Percentiles rank a stretch among this genome's conserved stretches.
Conservation (phyloP, 2,329 filamentous ascomycete genomes). For the Pezicula carpinea region DNA sequence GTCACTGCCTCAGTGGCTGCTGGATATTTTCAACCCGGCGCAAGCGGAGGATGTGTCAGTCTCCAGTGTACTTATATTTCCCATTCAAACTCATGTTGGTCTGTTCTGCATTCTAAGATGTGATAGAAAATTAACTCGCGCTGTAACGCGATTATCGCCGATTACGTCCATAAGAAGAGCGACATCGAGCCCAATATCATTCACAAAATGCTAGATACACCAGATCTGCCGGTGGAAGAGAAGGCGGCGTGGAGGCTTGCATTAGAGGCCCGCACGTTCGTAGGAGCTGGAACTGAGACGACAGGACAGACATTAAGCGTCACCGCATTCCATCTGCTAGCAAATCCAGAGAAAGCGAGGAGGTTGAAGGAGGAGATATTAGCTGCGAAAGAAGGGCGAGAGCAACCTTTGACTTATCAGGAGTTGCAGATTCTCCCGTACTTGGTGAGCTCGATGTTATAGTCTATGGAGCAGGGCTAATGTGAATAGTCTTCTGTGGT, state of each 20-base stretch:
- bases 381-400: slow-evolving; percentile 7
- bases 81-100: not conserved
- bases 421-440: slow-evolving; percentile 19
- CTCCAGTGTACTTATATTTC: not conserved
- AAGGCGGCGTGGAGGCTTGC: slow-evolving; percentile 11
- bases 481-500: slow-evolving; percentile 8
- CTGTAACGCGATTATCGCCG: slow-evolving; percentile 1
- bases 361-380: slow-evolving; percentile 16
- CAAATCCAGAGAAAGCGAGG: slow-evolving; percentile 11
- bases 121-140: slow-evolving; percentile 2
- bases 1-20: slow-evolving; percentile 5
- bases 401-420: slow-evolving; percentile 8
- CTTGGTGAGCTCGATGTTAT: slow-evolving; percentile 3
- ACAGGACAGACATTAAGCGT: slow-evolving; percentile 17
- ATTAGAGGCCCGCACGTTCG: slow-evolving; percentile 18
- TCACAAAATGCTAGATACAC: slow-evolving; percentile 12
- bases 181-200: slow-evolving; percentile 6
- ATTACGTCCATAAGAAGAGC: not conserved
- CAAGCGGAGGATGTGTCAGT: slow-evolving; percentile 1
- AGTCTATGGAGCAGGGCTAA: not conserved
- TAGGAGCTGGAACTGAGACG: slow-evolving; percentile 24
- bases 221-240: slow-evolving; percentile 9
- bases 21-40: slow-evolving; percentile 3
- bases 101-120: not conserved
- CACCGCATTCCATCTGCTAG: slow-evolving; percentile 14